Evolutionary conservation across 1,139 yeast genomes (phyloP).

Genomic region (Nakaseomyces delphensis): DNA sequence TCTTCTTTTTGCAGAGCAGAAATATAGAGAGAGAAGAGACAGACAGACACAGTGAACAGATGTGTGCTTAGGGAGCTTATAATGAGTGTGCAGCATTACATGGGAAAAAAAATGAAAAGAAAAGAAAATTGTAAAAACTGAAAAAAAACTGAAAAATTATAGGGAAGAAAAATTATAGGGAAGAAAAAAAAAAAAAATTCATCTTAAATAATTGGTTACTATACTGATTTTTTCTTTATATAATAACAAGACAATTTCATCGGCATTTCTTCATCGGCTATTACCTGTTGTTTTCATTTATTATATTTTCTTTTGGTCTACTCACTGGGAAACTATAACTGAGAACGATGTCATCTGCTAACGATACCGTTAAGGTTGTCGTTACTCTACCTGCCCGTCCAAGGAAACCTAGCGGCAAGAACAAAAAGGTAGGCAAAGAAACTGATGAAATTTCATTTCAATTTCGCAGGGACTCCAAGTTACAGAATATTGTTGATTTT

Average conservation of each 20-base stretch:
- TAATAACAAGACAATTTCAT: no score
- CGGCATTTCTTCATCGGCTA: no score
- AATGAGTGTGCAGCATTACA: no score
- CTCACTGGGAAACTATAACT: background rate
- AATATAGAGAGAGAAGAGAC: no score
- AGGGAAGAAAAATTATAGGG: no score
- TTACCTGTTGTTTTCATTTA: background rate
- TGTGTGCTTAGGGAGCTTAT: no score
- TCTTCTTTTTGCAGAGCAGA: background rate
- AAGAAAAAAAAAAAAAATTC: background rate
- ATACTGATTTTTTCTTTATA: background rate
- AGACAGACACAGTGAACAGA: no score
- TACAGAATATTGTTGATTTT: slow-evolving; percentile 23
- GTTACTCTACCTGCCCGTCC: slow-evolving; percentile 1
- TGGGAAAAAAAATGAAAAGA: background rate
- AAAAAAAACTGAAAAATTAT: background rate
- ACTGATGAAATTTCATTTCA: slow-evolving; percentile 12
- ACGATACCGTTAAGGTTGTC: slow-evolving; percentile 3
- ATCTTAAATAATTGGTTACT: background rate
- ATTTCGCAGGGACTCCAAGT: slow-evolving; percentile 23
- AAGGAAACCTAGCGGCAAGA: background rate
- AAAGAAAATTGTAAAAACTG: background rate
- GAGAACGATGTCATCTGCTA: slow-evolving; percentile 1
- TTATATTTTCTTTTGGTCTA: background rate
- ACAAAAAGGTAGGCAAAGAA: slow-evolving; percentile 1